These are phyloP conservation scores for Candida anglica DNA, from an alignment of 805 yeast genomes.

Conservation along the genomic window DNA sequence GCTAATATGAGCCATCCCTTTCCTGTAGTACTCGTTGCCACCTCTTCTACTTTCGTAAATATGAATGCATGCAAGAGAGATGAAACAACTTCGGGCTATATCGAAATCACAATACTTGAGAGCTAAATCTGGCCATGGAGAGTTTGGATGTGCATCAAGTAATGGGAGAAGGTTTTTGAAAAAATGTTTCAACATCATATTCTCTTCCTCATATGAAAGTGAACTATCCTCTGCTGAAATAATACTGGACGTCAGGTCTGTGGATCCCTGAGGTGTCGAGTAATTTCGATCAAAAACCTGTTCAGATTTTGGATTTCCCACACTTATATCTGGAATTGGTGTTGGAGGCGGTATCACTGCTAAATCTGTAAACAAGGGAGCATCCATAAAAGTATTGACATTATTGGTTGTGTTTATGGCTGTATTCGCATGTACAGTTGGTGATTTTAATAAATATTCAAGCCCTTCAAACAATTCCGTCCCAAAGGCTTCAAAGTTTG, in stretches of 20 bases:
- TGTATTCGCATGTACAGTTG: slow-evolving; percentile 1
- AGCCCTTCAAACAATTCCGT: slow-evolving; percentile 21
- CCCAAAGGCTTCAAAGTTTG: slow-evolving; percentile 18
- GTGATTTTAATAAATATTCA: slow-evolving; percentile 15
- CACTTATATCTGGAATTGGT: no score
- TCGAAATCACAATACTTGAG: slow-evolving; percentile 54
- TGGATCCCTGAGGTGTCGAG: no score
- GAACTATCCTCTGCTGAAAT: slow-evolving; percentile 3
- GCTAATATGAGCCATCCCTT: slow-evolving; percentile 52
- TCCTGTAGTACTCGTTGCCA: slow-evolving; percentile 46
- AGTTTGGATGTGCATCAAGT: slow-evolving; percentile 55
- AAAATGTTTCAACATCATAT: slow-evolving; percentile 52
- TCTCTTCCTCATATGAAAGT: slow-evolving; percentile 44
- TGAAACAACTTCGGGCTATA: slow-evolving; percentile 54
- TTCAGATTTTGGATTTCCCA: no score
- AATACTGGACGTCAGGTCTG: neutral
- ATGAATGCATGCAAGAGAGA: slow-evolving; percentile 54
- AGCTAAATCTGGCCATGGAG: slow-evolving; percentile 61
- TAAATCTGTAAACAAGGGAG: neutral
- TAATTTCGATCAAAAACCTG: slow-evolving; percentile 3
- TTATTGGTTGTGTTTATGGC: slow-evolving; percentile 1
- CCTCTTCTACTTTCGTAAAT: slow-evolving; percentile 50
- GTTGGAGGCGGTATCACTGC: neutral
- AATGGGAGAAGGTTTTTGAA: slow-evolving; percentile 50
- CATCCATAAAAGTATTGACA: neutral